phyloP scores from a whole-genome alignment of 345 rosid species.

The Geranium brycei region DNA sequence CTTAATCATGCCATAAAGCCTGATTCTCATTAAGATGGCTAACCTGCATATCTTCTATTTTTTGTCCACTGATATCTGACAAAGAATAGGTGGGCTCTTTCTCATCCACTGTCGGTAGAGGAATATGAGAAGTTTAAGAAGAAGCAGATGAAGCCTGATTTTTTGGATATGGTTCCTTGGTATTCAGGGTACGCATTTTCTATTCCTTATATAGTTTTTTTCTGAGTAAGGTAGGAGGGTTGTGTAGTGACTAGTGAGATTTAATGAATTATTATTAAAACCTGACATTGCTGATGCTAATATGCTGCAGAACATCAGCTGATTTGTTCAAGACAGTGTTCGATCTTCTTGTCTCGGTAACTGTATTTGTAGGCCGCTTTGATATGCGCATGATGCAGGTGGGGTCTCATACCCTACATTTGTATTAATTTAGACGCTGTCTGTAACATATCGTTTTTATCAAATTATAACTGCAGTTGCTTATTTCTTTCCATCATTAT shows the following conservation, averaged over 20 bases:
- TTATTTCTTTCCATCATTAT: background rate
- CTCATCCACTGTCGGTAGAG: slow-evolving; percentile 75
- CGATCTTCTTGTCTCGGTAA: slow-evolving; percentile 94
- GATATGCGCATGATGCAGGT: slow-evolving; percentile 99
- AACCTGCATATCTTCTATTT: background rate
- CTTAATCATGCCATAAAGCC: background rate
- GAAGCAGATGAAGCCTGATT: slow-evolving; percentile 85
- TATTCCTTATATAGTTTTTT: background rate
- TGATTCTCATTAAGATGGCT: background rate
- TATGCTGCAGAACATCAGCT: slow-evolving; percentile 81
- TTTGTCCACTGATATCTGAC: background rate
- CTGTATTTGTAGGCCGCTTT: slow-evolving; percentile 98
- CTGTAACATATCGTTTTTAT: no score
- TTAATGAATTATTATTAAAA: slow-evolving; percentile 1
- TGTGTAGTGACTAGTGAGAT: slow-evolving; percentile 5
- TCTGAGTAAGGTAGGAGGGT: background rate
- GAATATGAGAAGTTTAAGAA: slow-evolving; percentile 68
- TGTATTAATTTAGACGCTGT: background rate
- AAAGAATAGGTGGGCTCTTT: slow-evolving; percentile 78
- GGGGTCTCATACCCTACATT: slow-evolving; percentile 3
- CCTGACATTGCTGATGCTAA: no score
- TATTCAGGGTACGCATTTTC: slow-evolving; percentile 72
- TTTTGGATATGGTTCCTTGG: slow-evolving; percentile 99
- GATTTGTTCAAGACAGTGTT: slow-evolving; percentile 94
- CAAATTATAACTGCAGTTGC: background rate